phyloP scores from a whole-genome alignment of 345 rosid genomes.

The Gossypioides kirkii region DNA sequence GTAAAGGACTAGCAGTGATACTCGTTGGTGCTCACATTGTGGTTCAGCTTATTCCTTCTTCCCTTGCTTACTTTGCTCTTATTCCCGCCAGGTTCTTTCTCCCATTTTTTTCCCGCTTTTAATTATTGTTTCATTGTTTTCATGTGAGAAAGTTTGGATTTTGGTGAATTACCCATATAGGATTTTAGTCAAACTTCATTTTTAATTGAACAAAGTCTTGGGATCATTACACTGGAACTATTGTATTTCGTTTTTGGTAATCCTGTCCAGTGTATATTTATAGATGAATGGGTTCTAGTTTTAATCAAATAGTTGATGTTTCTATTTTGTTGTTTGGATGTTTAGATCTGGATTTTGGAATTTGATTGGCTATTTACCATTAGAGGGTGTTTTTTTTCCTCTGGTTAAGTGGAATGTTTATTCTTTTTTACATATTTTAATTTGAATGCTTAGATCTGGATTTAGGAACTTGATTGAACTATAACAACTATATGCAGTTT shows the following conservation, averaged over 20 bases:
- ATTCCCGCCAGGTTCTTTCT: slow-evolving; percentile 77
- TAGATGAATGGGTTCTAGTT: neutral
- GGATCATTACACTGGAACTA: neutral
- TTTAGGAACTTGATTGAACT: neutral
- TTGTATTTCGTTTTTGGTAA: neutral
- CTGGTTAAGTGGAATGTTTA: neutral
- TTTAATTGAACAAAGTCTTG: neutral
- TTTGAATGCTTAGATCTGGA: slow-evolving; percentile 3
- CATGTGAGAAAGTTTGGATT: neutral
- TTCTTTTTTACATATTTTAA: neutral
- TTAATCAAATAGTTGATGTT: neutral
- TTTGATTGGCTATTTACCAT: neutral
- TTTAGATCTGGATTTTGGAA: neutral
- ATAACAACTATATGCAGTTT: neutral
- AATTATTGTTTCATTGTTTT: neutral
- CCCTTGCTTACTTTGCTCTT: slow-evolving; percentile 66
- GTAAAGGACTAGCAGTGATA: slow-evolving; percentile 83
- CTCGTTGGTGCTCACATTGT: slow-evolving; percentile 66
- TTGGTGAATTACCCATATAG: neutral
- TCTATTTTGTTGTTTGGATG: neutral
- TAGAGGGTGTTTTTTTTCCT: no score
- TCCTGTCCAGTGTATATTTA: neutral
- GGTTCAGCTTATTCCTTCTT: slow-evolving; percentile 74
- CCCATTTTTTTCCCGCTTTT: neutral
- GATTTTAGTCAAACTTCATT: neutral